Evolutionary conservation across 1,284 basidiomycete species (phyloP).

Genomic region (Cutaneotrichosporon curvatum): DNA sequence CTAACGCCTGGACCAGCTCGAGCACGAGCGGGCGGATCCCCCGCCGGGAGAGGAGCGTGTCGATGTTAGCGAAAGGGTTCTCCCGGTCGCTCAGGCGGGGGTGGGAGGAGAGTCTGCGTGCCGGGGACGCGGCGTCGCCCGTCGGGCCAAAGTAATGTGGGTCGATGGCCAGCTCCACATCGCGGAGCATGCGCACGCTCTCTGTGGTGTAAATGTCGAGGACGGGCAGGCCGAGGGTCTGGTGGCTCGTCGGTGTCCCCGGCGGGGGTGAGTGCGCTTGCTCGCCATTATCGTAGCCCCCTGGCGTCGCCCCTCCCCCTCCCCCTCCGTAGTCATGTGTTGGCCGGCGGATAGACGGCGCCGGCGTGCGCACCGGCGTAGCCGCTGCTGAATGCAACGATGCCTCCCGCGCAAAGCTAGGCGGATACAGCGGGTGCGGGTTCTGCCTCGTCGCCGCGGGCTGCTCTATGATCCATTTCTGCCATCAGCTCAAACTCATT

Average conservation of each 20-base stretch:
- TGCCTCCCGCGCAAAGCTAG: not conserved
- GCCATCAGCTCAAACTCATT: not conserved
- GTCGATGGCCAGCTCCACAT: conserved; percentile 41
- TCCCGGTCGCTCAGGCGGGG: conserved; percentile 27
- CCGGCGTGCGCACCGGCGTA: not conserved
- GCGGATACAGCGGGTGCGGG: conserved; percentile 5
- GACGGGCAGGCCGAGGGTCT: conserved; percentile 1
- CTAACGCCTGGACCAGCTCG: conserved; percentile 38
- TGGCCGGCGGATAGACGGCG: too few species aligned
- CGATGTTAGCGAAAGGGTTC: conserved; percentile 35
- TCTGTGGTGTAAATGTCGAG: conserved; percentile 35
- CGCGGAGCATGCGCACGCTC: conserved; percentile 29
- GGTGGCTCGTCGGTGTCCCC: too few species aligned
- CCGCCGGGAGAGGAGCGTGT: conserved; percentile 26
- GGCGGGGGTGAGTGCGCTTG: too few species aligned
- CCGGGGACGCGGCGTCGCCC: not conserved
- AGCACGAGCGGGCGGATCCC: conserved; percentile 38
- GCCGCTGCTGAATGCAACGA: not conserved
- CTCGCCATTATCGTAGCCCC: too few species aligned
- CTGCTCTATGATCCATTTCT: conserved; percentile 40
- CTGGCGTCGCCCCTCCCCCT: too few species aligned
- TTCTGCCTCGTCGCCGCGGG: conserved; percentile 11
- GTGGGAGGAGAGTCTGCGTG: conserved; percentile 25
- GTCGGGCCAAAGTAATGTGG: conserved; percentile 19
- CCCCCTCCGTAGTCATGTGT: too few species aligned